phyloP scores from a whole-genome alignment of 208 protist genomes.

The Herpetomonas samuelpessoai region DNA sequence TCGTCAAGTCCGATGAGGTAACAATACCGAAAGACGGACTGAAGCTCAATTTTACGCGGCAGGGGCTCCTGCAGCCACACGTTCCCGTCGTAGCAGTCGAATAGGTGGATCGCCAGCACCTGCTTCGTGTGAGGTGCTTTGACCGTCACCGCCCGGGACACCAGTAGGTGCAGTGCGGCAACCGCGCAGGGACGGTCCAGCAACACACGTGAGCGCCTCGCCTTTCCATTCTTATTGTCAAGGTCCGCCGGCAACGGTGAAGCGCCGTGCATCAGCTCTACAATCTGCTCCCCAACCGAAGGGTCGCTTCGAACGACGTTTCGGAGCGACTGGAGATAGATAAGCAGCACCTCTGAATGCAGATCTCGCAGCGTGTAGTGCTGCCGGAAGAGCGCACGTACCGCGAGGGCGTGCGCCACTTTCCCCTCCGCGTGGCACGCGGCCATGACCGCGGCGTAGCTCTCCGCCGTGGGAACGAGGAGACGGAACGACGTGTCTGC shows the following conservation, averaged over 20 bases:
- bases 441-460: constrained; percentile 66
- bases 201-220: constrained; percentile 7
- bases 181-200: constrained; percentile 63
- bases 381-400: constrained; percentile 28
- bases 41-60: constrained; percentile 64
- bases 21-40: constrained; percentile 77
- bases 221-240: too few species aligned
- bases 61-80: constrained; percentile 70
- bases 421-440: constrained; percentile 58
- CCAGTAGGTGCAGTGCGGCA: constrained; percentile 71
- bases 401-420: constrained; percentile 41
- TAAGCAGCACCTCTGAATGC: constrained; percentile 66
- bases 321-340: constrained; percentile 69
- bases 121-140: constrained; percentile 23
- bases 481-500: constrained; percentile 40
- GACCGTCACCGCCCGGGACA: constrained; percentile 23
- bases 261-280: constrained; percentile 41
- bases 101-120: constrained; percentile 27
- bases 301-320: constrained; percentile 31
- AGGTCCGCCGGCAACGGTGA: too few species aligned
- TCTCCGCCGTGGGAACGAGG: constrained; percentile 73
- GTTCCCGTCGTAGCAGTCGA: constrained; percentile 57
- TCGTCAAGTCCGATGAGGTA: constrained; percentile 36
- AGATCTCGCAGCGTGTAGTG: constrained; percentile 52
- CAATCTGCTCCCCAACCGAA: constrained; percentile 32